phyloP scores from a whole-genome alignment of 2,329 filamentous ascomycete genomes.

The Calycina herbarum region DNA sequence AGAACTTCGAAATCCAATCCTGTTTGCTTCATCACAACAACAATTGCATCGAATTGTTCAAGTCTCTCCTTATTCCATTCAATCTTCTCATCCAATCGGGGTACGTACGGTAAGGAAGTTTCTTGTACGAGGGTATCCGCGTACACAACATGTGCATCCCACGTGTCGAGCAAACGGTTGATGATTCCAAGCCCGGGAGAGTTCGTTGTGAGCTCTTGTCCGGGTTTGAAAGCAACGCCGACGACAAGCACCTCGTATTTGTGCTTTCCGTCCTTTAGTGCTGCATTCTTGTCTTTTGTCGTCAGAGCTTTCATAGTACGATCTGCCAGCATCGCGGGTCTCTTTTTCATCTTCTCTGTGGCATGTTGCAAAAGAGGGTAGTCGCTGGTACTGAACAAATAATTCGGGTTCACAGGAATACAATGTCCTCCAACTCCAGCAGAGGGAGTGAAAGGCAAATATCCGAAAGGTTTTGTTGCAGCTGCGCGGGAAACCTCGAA shows the following conservation, averaged over 20 bases:
- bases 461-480: constrained; percentile 54
- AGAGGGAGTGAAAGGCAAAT: constrained; percentile 48
- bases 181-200: constrained; percentile 15
- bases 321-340: constrained; percentile 14
- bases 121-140: constrained; percentile 6
- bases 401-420: constrained; percentile 56
- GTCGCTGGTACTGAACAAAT: constrained; percentile 49
- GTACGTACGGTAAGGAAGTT: neutral
- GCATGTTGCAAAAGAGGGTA: constrained; percentile 46
- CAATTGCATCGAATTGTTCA: constrained; percentile 2
- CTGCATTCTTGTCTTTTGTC: neutral
- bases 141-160: constrained; percentile 3
- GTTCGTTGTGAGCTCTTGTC: constrained; percentile 13
- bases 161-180: neutral
- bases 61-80: constrained; percentile 4
- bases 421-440: constrained; percentile 57
- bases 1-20: constrained; percentile 1
- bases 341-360: constrained; percentile 12
- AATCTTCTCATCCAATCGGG: neutral
- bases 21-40: constrained; percentile 3
- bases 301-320: neutral
- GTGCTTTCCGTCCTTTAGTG: neutral
- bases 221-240: constrained; percentile 20
- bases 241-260: constrained; percentile 13
- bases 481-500: constrained; percentile 52